Evolutionary conservation across 176 grass and related monocot species (phyloP).

Genomic region (Zoysia pacifica): DNA sequence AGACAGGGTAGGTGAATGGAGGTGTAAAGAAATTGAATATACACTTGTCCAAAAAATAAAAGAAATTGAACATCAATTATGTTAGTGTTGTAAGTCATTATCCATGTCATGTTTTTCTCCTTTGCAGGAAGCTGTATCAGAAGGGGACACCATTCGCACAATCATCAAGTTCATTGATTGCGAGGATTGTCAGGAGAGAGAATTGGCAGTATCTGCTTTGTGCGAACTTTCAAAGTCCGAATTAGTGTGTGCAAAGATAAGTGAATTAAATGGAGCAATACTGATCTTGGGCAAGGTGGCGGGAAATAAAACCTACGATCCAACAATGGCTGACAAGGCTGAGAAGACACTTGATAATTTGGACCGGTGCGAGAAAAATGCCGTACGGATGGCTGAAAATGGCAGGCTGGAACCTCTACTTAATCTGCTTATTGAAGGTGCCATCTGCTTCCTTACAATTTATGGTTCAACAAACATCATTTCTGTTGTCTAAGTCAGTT

Average conservation of each 20-base stretch:
- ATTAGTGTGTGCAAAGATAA: slow-evolving; percentile 53
- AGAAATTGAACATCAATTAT: not conserved
- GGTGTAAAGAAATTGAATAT: not conserved
- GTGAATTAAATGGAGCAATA: slow-evolving; percentile 49
- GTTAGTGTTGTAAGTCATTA: not conserved
- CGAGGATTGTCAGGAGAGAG: slow-evolving; percentile 56
- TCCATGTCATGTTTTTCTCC: not conserved
- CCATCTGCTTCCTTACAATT: not conserved
- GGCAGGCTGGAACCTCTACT: slow-evolving; percentile 68
- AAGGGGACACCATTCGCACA: slow-evolving; percentile 49
- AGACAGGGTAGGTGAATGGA: slow-evolving; percentile 32
- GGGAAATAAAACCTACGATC: slow-evolving; percentile 36
- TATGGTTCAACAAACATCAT: not conserved
- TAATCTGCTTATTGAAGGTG: slow-evolving; percentile 67
- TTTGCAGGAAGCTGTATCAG: slow-evolving; percentile 46
- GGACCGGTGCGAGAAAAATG: slow-evolving; percentile 57
- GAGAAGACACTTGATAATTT: slow-evolving; percentile 55
- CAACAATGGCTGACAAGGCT: slow-evolving; percentile 41
- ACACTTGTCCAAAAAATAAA: too few relatives aligned
- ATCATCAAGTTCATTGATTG: slow-evolving; percentile 61
- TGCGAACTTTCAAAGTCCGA: slow-evolving; percentile 64
- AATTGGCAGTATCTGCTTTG: slow-evolving; percentile 56
- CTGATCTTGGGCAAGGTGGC: slow-evolving; percentile 62
- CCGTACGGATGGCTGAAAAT: slow-evolving; percentile 71
- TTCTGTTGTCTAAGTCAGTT: not conserved